Evolutionary conservation across 2,329 filamentous ascomycete species (phyloP).

Genomic region (Periglandula ipomoeae): DNA sequence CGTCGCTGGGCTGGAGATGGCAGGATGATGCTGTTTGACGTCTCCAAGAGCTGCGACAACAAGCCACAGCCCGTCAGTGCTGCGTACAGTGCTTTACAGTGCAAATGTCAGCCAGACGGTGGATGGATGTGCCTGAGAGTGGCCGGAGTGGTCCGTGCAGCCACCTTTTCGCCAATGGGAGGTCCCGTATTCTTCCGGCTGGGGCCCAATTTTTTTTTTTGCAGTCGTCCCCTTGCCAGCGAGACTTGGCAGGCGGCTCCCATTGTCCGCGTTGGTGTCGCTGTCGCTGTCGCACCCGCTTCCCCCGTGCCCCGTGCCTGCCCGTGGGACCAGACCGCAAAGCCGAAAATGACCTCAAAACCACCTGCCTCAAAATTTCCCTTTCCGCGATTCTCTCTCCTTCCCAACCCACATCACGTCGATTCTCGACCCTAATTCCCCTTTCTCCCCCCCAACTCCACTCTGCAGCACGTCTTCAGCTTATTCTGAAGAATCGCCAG

Average conservation of each 20-base stretch:
- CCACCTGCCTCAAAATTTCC: conserved; percentile 3
- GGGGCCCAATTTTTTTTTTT: conserved; percentile 2
- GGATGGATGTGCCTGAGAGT: conserved; percentile 1
- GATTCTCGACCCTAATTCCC: background rate
- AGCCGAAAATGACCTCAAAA: conserved; percentile 3
- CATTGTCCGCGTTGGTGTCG: background rate
- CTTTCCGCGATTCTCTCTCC: background rate
- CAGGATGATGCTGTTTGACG: no score
- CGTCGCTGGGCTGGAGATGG: no score
- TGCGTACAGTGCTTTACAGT: no score
- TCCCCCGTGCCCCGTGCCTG: background rate
- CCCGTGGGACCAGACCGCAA: background rate
- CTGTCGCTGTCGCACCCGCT: no score
- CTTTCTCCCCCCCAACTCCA: conserved; percentile 8
- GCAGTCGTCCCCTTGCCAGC: no score
- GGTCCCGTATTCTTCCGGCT: conserved; percentile 9
- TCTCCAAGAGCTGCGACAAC: no score
- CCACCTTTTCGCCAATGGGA: conserved; percentile 5
- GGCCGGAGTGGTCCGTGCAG: conserved; percentile 3
- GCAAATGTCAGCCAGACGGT: background rate
- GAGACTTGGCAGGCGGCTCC: no score
- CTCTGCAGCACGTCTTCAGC: conserved; percentile 6
- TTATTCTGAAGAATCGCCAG: conserved; percentile 1
- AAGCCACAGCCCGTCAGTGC: background rate
- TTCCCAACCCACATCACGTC: conserved; percentile 3